Evolutionary conservation across 148 eudicot species (phyloP).

Genomic region (Chenopodium suecicum): DNA sequence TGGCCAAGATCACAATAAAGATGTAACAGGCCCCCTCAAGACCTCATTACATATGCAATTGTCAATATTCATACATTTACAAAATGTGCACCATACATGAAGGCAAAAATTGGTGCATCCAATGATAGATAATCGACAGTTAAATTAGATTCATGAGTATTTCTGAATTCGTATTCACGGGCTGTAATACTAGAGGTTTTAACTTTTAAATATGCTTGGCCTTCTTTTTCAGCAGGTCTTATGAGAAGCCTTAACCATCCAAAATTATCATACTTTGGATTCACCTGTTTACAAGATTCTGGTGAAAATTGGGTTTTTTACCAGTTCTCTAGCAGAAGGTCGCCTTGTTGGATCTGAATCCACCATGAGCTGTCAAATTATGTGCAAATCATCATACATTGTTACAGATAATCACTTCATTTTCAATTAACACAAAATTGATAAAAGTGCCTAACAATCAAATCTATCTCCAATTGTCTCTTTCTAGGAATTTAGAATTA

Average conservation of each 20-base stretch:
- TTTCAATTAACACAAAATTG: not conserved
- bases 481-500: not conserved
- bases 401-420: not conserved
- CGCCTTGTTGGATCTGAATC: conserved; percentile 72
- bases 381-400: not conserved
- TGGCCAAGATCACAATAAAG: not conserved
- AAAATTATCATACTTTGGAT: conserved; percentile 25
- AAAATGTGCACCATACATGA: conserved; percentile 35
- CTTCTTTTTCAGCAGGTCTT: not conserved
- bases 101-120: conserved; percentile 38
- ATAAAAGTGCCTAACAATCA: not conserved
- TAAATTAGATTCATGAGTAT: conserved; percentile 13
- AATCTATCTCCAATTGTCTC: not conserved
- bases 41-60: not conserved
- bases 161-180: not conserved
- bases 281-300: conserved; percentile 29
- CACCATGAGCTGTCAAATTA: conserved; percentile 66
- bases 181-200: not conserved
- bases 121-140: conserved; percentile 9
- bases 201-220: not conserved
- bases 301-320: conserved; percentile 57
- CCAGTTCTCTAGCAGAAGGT: conserved; percentile 77
- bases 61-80: conserved; percentile 27
- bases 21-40: not conserved
- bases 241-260: not conserved